Conservation (phyloP, 192 early-diverging fungal species). For the Obelidium mucronatum region DNA sequence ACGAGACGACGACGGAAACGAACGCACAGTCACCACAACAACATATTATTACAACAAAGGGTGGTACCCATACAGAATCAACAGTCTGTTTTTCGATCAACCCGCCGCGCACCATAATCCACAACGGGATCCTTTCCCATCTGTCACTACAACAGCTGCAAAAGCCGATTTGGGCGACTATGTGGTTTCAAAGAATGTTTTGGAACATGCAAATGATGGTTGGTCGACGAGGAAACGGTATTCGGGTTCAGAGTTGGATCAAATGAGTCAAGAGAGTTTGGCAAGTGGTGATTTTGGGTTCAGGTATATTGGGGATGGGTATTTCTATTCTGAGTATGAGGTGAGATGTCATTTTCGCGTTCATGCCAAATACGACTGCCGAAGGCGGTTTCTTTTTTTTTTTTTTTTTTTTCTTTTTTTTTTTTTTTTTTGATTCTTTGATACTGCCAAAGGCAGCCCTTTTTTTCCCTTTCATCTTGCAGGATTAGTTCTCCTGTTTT, state of each 20-base stretch:
- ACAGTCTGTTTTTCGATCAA: conserved; percentile 44
- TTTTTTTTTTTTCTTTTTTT: no score
- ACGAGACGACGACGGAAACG: conserved; percentile 32
- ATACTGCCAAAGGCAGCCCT: no score
- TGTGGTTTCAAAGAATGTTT: not conserved
- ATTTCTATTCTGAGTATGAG: conserved; percentile 35
- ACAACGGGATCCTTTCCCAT: conserved; percentile 41
- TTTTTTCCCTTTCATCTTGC: no score
- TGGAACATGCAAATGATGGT: conserved; percentile 8
- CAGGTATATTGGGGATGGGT: conserved; percentile 39
- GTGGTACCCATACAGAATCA: conserved; percentile 32
- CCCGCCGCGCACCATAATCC: conserved; percentile 51
- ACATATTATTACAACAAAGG: conserved; percentile 45
- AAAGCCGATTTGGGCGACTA: conserved; percentile 23
- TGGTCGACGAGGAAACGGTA: not conserved
- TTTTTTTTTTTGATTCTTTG: no score
- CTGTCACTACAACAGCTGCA: not conserved
- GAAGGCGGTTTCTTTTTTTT: no score
- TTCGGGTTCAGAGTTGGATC: not conserved
- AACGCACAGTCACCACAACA: conserved; percentile 21
- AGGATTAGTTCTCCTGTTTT: no score
- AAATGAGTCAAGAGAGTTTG: not conserved
- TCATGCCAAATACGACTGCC: no score
- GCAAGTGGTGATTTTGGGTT: conserved; percentile 6
- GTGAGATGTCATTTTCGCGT: no score